Percentiles rank a stretch among this genome's conserved stretches.
These are phyloP conservation scores for Halophytophthora polymorphica DNA, from an alignment of 352 stramenopile genomes.

Conservation along the genomic window DNA sequence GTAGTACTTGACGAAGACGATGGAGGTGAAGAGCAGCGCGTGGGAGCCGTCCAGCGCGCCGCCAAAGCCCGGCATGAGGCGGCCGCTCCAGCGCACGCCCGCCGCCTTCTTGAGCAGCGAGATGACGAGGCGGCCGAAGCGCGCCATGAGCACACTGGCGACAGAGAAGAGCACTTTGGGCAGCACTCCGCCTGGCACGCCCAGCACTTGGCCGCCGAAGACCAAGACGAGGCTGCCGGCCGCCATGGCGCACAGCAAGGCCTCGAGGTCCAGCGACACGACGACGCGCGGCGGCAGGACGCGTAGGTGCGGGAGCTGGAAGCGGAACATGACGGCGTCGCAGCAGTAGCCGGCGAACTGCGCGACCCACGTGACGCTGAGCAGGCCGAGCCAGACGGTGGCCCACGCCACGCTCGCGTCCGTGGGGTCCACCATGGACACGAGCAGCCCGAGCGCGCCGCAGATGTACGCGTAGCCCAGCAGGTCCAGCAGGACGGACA, in stretches of 20 bases:
- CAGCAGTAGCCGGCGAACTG: slow-evolving; percentile 47
- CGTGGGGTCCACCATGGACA: slow-evolving; percentile 44
- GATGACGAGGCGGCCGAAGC: slow-evolving; percentile 90
- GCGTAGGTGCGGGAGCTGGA: slow-evolving; percentile 38
- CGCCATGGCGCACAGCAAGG: slow-evolving; percentile 33
- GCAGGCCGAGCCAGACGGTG: slow-evolving; percentile 36
- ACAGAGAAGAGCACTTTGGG: slow-evolving; percentile 73
- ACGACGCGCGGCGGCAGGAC: slow-evolving; percentile 42
- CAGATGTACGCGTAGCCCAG: slow-evolving; percentile 38
- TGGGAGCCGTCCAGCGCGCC: slow-evolving; percentile 90
- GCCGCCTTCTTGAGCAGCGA: slow-evolving; percentile 92
- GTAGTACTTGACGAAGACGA: slow-evolving; percentile 50
- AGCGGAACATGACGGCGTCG: slow-evolving; percentile 52
- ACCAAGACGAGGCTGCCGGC: slow-evolving; percentile 35
- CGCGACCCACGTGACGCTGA: slow-evolving; percentile 41
- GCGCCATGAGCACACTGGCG: slow-evolving; percentile 82
- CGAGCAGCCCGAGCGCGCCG: slow-evolving; percentile 30
- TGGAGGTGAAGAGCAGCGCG: slow-evolving; percentile 85
- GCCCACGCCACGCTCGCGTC: slow-evolving; percentile 27
- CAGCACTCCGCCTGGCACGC: slow-evolving; percentile 41
- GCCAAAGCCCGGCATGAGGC: slow-evolving; percentile 92
- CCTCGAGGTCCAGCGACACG: slow-evolving; percentile 47
- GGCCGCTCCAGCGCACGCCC: slow-evolving; percentile 90
- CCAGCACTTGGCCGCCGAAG: slow-evolving; percentile 27
- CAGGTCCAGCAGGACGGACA: slow-evolving; percentile 33